Evolutionary conservation across 208 protist species (phyloP), one percentile per base, ranked within the genome.

Genomic region (Leishmania aethiopica): DNA sequence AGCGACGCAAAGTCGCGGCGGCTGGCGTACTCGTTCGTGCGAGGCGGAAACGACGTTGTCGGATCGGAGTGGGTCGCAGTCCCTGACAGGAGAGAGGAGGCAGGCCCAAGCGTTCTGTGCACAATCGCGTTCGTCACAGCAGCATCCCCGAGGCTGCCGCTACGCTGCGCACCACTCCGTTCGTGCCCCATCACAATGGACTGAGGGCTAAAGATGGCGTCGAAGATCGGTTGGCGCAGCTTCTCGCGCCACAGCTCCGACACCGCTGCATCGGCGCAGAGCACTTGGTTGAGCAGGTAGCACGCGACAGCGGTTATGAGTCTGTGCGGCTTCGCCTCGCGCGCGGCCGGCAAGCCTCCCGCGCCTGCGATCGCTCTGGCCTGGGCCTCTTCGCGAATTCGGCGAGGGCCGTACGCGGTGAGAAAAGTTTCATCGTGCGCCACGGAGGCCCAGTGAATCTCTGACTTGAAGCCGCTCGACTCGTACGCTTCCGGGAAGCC

Each of bases 231-330:
- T 25, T 85, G 70, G 4, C 87, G 78, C 40, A 97, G 84, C 49
- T 85, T 80, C 4, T 86, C 72, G 66, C 71, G 71, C 92, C 94
- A 97, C 42, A 96, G 69, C 55, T 77, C 78, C 17, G 81, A n/a
- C 55, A 94, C 49, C 25, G 71, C 83, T 2, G 89, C 22, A 35
- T 97, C 88, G 53, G 90, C 84, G 53, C 76, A 88, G 35, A 97
- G 86, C 53, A 95, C 84, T 79, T 95, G 88, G 79, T 97, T 93
- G 13, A 97, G 86, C 22, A 97, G 64, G 79, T 94, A 94, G 80
- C 90, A 93, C 35, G 90, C 87, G 37, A 95, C 92, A 60, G 86
- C 86, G 19, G 90, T 86, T 79, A 95, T 86, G 10, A 95, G 75
- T 40, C 90, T 85, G 78, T 95, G 81, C 7, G 90, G 91, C 70